Conservation (phyloP, 2,329 filamentous ascomycete species). For the Aspergillus neoniger region DNA sequence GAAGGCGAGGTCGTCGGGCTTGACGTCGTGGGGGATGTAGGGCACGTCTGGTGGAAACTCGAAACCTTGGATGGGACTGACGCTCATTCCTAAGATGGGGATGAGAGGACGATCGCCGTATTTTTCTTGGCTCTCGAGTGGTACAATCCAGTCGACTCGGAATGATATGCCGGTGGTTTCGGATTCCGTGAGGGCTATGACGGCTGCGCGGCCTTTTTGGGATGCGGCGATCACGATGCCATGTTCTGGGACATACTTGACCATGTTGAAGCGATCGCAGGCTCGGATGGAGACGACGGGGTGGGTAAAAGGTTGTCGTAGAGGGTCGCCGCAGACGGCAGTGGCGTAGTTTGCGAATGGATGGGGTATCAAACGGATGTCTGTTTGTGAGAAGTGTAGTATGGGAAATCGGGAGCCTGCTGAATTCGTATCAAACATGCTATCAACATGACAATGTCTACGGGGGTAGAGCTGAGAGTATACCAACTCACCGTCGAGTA, state of each 20-base stretch:
- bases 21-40: conserved; percentile 30
- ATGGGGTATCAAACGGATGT: conserved; percentile 41
- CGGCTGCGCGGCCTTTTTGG: conserved; percentile 58
- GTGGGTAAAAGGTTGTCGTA: conserved; percentile 32
- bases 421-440: conserved; percentile 19
- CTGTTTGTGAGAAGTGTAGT: conserved; percentile 44
- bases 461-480: background rate
- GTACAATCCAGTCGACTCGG: conserved; percentile 59
- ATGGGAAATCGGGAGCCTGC: conserved; percentile 40
- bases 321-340: conserved; percentile 34
- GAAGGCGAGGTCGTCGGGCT: conserved; percentile 22
- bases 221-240: conserved; percentile 60
- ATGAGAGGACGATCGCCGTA: conserved; percentile 44
- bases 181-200: conserved; percentile 54
- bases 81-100: conserved; percentile 57
- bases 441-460: conserved; percentile 4
- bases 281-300: conserved; percentile 25
- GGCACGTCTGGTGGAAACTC: conserved; percentile 40
- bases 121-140: conserved; percentile 53
- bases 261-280: conserved; percentile 59
- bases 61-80: conserved; percentile 58
- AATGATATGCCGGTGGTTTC: conserved; percentile 47
- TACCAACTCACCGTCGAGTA: conserved; percentile 22
- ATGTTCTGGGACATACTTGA: conserved; percentile 59
- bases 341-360: conserved; percentile 33